phyloP scores from a whole-genome alignment of 805 yeast species.

The Pichia kluyveri region DNA sequence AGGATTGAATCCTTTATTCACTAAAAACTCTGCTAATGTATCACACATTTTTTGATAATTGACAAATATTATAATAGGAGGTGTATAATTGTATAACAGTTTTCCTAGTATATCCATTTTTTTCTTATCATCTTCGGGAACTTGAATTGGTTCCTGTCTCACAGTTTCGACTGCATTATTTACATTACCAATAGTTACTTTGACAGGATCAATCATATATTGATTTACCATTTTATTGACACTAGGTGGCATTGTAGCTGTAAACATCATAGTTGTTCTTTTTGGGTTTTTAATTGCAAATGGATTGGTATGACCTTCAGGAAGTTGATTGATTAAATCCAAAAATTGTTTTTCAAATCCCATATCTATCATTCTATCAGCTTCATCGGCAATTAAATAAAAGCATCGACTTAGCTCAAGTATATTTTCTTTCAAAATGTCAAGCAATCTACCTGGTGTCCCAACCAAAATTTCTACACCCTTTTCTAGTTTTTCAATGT shows the following conservation, averaged over 20 bases:
- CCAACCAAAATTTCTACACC: conserved; percentile 82
- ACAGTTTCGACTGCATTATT: conserved; percentile 62
- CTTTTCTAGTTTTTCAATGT: conserved; percentile 45
- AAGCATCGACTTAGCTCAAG: conserved; percentile 51
- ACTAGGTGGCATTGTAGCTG: conserved; percentile 82
- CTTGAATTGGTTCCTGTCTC: conserved; percentile 56
- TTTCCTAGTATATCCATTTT: conserved; percentile 35
- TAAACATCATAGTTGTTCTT: conserved; percentile 78
- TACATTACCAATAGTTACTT: conserved; percentile 57
- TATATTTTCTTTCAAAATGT: conserved; percentile 63
- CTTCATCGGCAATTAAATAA: conserved; percentile 81
- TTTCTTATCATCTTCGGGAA: conserved; percentile 33
- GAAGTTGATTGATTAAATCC: conserved; percentile 48
- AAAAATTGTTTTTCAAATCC: conserved; percentile 82
- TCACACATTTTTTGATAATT: conserved; percentile 74
- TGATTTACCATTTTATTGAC: conserved; percentile 59
- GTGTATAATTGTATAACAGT: conserved; percentile 37
- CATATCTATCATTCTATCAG: conserved; percentile 91
- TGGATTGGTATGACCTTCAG: conserved; percentile 34
- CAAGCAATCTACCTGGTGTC: conserved; percentile 88
- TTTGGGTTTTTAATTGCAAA: conserved; percentile 27
- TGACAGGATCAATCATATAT: conserved; percentile 54
- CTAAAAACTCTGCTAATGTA: conserved; percentile 42
- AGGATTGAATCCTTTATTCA: conserved; percentile 35
- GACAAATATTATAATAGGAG: conserved; percentile 74